These are phyloP conservation scores for Boletus semigastroideus DNA, from an alignment of 1,284 basidiomycete species.

Conservation along the genomic window DNA sequence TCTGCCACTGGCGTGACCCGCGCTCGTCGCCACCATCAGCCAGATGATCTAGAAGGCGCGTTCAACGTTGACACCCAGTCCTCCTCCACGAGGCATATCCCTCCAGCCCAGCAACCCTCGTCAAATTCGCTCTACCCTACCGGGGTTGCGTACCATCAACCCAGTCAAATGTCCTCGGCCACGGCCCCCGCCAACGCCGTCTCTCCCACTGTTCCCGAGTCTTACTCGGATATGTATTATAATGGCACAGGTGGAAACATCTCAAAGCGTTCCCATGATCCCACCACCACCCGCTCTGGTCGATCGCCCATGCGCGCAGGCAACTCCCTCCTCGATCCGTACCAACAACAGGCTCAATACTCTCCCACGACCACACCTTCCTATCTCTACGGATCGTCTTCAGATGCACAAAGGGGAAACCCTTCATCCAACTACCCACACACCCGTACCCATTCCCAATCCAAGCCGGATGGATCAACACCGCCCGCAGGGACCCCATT, in stretches of 20 bases:
- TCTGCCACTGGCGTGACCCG: constrained; percentile 45
- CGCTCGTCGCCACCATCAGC: constrained; percentile 55
- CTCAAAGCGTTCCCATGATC: constrained; percentile 58
- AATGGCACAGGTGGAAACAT: constrained; percentile 46
- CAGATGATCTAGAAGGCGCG: constrained; percentile 71
- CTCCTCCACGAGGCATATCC: constrained; percentile 35
- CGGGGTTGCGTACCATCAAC: constrained; percentile 53
- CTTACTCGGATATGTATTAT: constrained; percentile 68
- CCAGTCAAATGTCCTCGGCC: constrained; percentile 32
- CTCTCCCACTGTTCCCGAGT: constrained; percentile 41
- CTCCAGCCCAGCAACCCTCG: constrained; percentile 18
- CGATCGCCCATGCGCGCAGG: constrained; percentile 62
- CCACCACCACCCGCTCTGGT: constrained; percentile 47
- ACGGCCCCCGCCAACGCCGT: constrained; percentile 35
- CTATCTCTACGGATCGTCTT: constrained; percentile 51
- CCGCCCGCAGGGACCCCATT: constrained; percentile 55
- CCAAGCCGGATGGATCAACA: constrained; percentile 53
- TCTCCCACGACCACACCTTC: constrained; percentile 52
- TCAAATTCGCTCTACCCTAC: constrained; percentile 57
- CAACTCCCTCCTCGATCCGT: constrained; percentile 62
- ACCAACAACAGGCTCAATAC: constrained; percentile 64
- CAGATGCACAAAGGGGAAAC: constrained; percentile 46
- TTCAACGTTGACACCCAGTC: constrained; percentile 51
- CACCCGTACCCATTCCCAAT: constrained; percentile 57
- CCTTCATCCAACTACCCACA: constrained; percentile 50